Evolutionary conservation across 2,329 filamentous ascomycete genomes (phyloP).

Genomic region (Drechslerella stenobrocha): DNA sequence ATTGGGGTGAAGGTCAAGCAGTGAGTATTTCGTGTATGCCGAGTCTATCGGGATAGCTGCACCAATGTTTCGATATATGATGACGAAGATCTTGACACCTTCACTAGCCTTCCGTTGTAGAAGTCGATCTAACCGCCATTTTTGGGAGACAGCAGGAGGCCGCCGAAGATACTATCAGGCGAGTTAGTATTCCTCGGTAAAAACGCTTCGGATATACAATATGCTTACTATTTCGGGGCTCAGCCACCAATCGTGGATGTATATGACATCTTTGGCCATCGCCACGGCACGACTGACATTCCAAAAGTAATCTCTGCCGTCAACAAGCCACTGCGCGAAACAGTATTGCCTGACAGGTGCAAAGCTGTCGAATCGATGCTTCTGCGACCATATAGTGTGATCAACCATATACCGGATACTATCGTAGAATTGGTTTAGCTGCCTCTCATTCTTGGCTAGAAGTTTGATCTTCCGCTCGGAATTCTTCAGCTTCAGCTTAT

Average conservation of each 20-base stretch:
- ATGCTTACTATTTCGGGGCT: slow-evolving; percentile 72
- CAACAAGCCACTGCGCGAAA: slow-evolving; percentile 94
- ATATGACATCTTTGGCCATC: slow-evolving; percentile 96
- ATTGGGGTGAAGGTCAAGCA: slow-evolving; percentile 93
- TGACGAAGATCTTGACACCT: slow-evolving; percentile 96
- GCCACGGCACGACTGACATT: slow-evolving; percentile 95
- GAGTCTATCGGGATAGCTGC: slow-evolving; percentile 97
- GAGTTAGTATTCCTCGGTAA: slow-evolving; percentile 23
- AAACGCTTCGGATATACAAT: slow-evolving; percentile 3
- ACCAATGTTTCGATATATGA: slow-evolving; percentile 96
- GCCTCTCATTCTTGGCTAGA: slow-evolving; percentile 84
- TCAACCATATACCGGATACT: slow-evolving; percentile 84
- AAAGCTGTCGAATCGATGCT: slow-evolving; percentile 89
- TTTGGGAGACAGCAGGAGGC: slow-evolving; percentile 92
- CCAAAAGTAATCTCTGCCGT: slow-evolving; percentile 99
- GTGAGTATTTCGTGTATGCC: slow-evolving; percentile 94
- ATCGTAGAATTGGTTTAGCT: slow-evolving; percentile 88
- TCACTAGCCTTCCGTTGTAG: slow-evolving; percentile 91
- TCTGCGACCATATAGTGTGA: slow-evolving; percentile 78
- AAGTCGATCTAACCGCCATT: slow-evolving; percentile 91
- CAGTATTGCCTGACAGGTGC: slow-evolving; percentile 83
- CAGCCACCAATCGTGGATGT: slow-evolving; percentile 99
- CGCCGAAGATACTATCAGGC: slow-evolving; percentile 73
- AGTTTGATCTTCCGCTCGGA: slow-evolving; percentile 90
- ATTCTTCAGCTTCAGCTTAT: slow-evolving; percentile 84